Conservation (phyloP, 2,329 filamentous ascomycete species). For the Ilyonectria mors-panacis region DNA sequence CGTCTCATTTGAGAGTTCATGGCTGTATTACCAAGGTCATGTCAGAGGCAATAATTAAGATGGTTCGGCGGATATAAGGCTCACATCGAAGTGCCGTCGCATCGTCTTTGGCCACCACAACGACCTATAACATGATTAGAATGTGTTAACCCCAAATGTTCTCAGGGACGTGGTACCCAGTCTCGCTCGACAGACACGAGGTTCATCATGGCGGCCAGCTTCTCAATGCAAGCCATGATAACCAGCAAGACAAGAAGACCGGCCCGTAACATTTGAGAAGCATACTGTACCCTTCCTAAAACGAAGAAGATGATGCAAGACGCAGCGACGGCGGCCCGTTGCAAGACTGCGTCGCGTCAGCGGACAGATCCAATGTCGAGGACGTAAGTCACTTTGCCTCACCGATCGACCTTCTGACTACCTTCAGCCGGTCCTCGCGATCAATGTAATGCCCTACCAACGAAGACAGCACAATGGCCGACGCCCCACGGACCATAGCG, state of each 20-base stretch:
- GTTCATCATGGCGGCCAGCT: constrained; percentile 75
- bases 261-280: constrained; percentile 26
- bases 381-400: not conserved
- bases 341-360: constrained; percentile 48
- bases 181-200: constrained; percentile 79
- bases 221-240: constrained; percentile 77
- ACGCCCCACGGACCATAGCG: constrained; percentile 71
- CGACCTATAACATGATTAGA: constrained; percentile 42
- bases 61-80: not conserved
- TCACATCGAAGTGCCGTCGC: constrained; percentile 38
- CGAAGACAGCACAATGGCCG: constrained; percentile 72
- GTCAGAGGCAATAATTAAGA: not conserved
- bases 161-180: constrained; percentile 64
- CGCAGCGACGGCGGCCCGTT: constrained; percentile 61
- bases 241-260: constrained; percentile 56
- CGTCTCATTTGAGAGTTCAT: constrained; percentile 74
- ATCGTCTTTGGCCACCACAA: constrained; percentile 46
- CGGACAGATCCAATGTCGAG: not conserved
- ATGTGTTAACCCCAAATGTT: not conserved
- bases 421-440: constrained; percentile 62
- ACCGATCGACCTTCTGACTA: constrained; percentile 66
- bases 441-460: constrained; percentile 74
- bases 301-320: constrained; percentile 64
- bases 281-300: constrained; percentile 25
- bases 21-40: constrained; percentile 41